A percentile compares a stretch with the other conserved stretches of the same genome.
phyloP scores from a whole-genome alignment of 169 alveolate genomes.

The Cyclospora cayetanensis region DNA sequence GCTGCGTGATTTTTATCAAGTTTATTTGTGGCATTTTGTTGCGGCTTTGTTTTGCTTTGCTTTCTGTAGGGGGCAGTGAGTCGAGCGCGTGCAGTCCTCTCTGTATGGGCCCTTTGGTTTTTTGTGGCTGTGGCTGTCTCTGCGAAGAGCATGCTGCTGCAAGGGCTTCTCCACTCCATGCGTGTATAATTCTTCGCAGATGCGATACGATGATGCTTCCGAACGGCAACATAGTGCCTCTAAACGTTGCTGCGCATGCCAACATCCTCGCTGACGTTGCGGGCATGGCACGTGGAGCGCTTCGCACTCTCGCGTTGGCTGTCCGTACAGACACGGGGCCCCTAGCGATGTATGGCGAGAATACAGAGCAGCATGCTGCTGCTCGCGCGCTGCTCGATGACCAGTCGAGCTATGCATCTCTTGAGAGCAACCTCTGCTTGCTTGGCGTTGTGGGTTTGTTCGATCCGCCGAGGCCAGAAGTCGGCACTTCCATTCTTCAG shows the following conservation, averaged over 20 bases:
- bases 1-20: not conserved
- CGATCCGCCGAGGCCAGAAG: slow-evolving; percentile 99
- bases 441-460: slow-evolving; percentile 96
- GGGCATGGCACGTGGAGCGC: slow-evolving; percentile 85
- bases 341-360: slow-evolving; percentile 45
- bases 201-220: slow-evolving; percentile 79
- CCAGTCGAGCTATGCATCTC: slow-evolving; percentile 14
- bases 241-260: slow-evolving; percentile 84
- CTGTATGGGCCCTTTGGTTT: not conserved
- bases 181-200: slow-evolving; percentile 49
- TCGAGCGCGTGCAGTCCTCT: not conserved
- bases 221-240: slow-evolving; percentile 88
- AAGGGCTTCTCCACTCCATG: too few species aligned
- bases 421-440: slow-evolving; percentile 78
- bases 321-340: slow-evolving; percentile 75
- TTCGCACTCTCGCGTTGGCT: slow-evolving; percentile 86
- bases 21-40: not conserved
- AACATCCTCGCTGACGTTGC: slow-evolving; percentile 84
- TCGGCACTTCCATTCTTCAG: slow-evolving; percentile 89
- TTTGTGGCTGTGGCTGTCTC: not conserved
- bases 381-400: slow-evolving; percentile 20
- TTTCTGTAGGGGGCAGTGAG: not conserved
- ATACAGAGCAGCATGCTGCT: not conserved
- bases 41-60: not conserved
- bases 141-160: not conserved